Conservation (phyloP, 2,329 filamentous ascomycete genomes). For the Aspergillus japonicus region DNA sequence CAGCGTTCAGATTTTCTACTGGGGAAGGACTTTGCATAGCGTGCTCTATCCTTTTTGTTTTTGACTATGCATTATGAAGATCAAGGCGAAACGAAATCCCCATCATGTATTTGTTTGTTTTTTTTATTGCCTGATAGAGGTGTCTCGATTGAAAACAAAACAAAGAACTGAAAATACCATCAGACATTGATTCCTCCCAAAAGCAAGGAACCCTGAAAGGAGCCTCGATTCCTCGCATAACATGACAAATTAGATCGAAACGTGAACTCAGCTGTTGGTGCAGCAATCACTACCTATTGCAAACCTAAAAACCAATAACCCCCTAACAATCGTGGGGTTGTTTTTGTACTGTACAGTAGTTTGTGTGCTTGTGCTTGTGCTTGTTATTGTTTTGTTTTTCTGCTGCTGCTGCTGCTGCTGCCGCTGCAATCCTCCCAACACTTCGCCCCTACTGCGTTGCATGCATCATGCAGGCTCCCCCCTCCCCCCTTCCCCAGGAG, state of each 20-base stretch:
- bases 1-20: slow-evolving; percentile 3
- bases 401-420: too few species aligned
- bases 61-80: slow-evolving; percentile 6
- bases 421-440: background rate
- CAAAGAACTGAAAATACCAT: too few species aligned
- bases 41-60: slow-evolving; percentile 7
- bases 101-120: background rate
- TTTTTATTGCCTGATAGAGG: background rate
- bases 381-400: background rate
- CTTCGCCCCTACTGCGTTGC: background rate
- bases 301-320: background rate
- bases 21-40: slow-evolving; percentile 16
- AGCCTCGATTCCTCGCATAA: background rate
- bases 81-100: slow-evolving; percentile 3
- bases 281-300: background rate
- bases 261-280: background rate
- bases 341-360: background rate
- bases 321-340: background rate
- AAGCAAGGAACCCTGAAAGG: background rate
- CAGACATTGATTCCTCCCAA: too few species aligned
- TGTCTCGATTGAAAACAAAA: too few species aligned
- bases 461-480: background rate
- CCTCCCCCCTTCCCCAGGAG: background rate
- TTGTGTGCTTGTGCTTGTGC: background rate
- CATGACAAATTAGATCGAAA: background rate